Evolutionary conservation across 2,329 filamentous ascomycete species (phyloP), one percentile per base, ranked within the genome.

Genomic region (Paramyrothecium sp.): DNA sequence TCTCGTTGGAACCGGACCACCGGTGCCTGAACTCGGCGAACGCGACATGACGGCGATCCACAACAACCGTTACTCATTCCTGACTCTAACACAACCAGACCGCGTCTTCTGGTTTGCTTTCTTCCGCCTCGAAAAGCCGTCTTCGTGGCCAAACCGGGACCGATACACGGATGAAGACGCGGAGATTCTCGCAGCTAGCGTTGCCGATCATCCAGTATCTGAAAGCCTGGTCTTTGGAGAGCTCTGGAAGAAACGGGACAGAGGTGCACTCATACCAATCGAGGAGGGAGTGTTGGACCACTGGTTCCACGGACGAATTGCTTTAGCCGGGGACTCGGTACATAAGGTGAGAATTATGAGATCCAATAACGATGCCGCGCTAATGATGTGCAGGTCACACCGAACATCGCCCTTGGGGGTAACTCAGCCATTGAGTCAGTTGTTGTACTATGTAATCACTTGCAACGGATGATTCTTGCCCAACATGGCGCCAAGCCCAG

Each of bases 141-240:
- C 54, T 20, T 65, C 49, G 47, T 65, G 64, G 1, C 53, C 61
- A 0, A 62, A 65, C 10, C 65, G 69, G 5, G 67, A 67, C 1
- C 63, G 64, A n/a, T 73, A 70, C 62, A 69, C 67, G 16, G 63
- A 69, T 0, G 62, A 69, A 10, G 72, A 75, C 22, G 64, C 65
- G 13, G 65, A 73, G 8, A 63, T 54, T 0, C 38, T 70, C 2
- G 71, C 67, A 1, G 58, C 59, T 8, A 59, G 60, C 11, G 63
- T 71, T 50, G 66, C 61, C 13, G 59, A 68, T 26, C 58, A 67
- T 19, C 63, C 64, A 7, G 44, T 76, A 13, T 62, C 63, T 2
- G 65, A 67, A 2, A 63, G 57, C 0, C 10, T 73, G 10, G 67
- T 58, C 2, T 74, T 78, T 54, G 63, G 63, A 0, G 68, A 76